Evolutionary conservation across 768 basidiomycete genomes (phyloP), one percentile per base, ranked within the genome.

Genomic region (Lactarius evosmus): DNA sequence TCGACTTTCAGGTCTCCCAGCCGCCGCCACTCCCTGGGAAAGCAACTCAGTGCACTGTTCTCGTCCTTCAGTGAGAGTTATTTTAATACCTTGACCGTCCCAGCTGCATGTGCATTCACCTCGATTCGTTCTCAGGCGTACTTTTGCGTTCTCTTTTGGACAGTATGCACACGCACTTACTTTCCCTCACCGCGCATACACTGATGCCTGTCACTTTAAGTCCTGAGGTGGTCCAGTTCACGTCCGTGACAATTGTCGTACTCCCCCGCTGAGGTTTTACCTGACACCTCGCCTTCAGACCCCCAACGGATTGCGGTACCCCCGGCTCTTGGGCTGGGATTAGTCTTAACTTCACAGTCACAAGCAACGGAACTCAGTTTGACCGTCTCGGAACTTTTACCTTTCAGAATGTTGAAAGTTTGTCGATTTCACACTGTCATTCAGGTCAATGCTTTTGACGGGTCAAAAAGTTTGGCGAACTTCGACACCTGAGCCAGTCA

Each of bases 351-450:
- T 85, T 90, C 68, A 91, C 90, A 0, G 87, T 87, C 22, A 87
- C 88, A 3, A 85, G 84, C 60, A 91, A 89, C 59, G 90, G 90
- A 51, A 88, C 86, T 7, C 88, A 90, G 71, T 90, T 82, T 62
- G 88, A 89, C 70, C 82, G 89, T 29, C 77, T 90, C 7, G 87
- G 82, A 2, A 81, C 85, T 17, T 88, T 93, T 68, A 88, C 87
- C 6, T 86, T 91, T 71, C 84, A 89, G 34, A 85, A 89, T 69
- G 87, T 88, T 7, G 90, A 91, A 73, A 89, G 87, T 88, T 69
- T 65, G 84, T 71, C 33, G 30, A 32, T 30, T 50, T 25, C 27
- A 19, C 22, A 6, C 25, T 32, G 5, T 49, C 30, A n/a, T n/a
- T n/a, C n/a, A n/a, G n/a, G n/a, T n/a, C n/a, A n/a, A n/a, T n/a